phyloP scores from a whole-genome alignment of 345 rosid species.

The Balakata baccata region DNA sequence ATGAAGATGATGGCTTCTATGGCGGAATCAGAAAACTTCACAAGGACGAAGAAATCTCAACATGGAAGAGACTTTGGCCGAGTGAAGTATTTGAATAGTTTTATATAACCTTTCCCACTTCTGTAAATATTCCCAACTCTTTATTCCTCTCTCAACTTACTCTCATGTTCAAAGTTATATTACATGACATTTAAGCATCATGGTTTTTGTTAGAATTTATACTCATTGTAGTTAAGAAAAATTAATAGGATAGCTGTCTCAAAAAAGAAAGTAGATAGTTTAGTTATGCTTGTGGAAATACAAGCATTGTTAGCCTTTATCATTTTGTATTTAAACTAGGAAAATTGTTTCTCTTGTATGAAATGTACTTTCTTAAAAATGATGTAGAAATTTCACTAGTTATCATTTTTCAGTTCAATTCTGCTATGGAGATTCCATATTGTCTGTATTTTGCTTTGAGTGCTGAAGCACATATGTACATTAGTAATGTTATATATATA shows the following conservation, averaged over 20 bases:
- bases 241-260: background rate
- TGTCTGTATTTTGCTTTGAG: no score
- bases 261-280: background rate
- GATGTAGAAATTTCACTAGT: no score
- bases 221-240: background rate
- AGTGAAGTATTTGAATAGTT: constrained; percentile 49
- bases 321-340: background rate
- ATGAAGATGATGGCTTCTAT: constrained; percentile 80
- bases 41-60: constrained; percentile 53
- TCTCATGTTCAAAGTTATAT: no score
- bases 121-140: constrained; percentile 4
- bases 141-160: background rate
- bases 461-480: no score
- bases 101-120: background rate
- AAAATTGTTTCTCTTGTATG: no score
- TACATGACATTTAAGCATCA: background rate
- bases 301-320: background rate
- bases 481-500: no score
- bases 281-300: background rate
- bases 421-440: no score
- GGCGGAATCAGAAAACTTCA: constrained; percentile 77
- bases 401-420: no score
- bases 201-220: background rate
- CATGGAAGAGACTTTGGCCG: constrained; percentile 77
- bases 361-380: no score